These are phyloP conservation scores for Colletotrichum limetticola DNA, from an alignment of 2,329 filamentous ascomycete genomes.

Conservation along the genomic window DNA sequence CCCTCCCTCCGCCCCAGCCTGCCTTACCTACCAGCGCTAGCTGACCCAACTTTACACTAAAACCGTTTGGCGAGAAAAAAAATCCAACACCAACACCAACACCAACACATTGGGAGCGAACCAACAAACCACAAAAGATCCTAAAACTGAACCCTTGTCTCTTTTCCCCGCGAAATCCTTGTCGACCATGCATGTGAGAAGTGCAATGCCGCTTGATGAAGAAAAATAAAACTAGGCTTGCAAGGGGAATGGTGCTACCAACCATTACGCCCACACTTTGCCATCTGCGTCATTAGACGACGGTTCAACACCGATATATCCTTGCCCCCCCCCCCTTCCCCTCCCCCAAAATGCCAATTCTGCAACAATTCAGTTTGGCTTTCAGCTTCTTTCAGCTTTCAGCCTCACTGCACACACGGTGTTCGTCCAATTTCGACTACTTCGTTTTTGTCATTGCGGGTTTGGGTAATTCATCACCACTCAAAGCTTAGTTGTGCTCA, in stretches of 20 bases:
- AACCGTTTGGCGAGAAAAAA: not conserved
- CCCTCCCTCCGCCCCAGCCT: not conserved
- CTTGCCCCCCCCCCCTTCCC: not conserved
- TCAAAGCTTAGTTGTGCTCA: not conserved
- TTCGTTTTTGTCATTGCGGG: not conserved
- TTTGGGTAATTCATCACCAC: not conserved
- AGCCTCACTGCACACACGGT: conserved; percentile 20
- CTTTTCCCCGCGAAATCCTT: not conserved
- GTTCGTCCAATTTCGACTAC: conserved; percentile 15
- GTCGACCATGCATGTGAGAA: conserved; percentile 24
- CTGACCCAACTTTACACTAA: not conserved
- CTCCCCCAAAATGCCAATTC: conserved; percentile 1
- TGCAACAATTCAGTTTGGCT: conserved; percentile 6
- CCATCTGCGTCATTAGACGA: conserved; percentile 10
- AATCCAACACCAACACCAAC: not conserved
- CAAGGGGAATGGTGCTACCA: conserved; percentile 26
- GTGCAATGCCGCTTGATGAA: not conserved
- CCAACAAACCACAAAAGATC: not conserved
- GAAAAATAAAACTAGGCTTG: conserved; percentile 1
- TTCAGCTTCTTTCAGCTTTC: not conserved
- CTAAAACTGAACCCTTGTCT: not conserved
- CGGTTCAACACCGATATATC: conserved; percentile 1
- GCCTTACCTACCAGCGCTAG: not conserved
- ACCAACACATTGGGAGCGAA: not conserved
- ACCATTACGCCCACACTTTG: not conserved